Conservation (phyloP, 1,284 basidiomycete genomes). For the Malassezia equina region DNA sequence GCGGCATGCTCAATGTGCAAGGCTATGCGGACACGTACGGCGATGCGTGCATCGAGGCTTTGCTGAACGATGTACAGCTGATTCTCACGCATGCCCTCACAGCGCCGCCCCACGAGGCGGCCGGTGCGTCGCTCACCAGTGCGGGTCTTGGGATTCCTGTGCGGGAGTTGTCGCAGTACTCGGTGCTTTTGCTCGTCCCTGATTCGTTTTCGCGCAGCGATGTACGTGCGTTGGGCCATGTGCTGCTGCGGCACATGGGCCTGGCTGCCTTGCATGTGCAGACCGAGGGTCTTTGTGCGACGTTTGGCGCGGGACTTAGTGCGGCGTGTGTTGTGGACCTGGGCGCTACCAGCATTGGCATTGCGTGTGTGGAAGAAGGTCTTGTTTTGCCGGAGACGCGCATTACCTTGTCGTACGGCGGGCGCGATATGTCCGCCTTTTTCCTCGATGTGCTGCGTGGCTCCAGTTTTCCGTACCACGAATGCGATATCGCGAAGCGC, state of each 20-base stretch:
- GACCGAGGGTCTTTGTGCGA: constrained; percentile 71
- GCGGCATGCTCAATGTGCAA: constrained; percentile 35
- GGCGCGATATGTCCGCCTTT: constrained; percentile 84
- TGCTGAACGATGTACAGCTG: constrained; percentile 34
- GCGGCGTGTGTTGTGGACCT: constrained; percentile 92
- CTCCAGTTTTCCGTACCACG: constrained; percentile 78
- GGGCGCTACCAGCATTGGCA: constrained; percentile 70
- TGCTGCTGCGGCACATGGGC: constrained; percentile 70
- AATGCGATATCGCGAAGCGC: constrained; percentile 54
- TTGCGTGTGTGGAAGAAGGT: constrained; percentile 93
- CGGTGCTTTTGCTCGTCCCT: constrained; percentile 79
- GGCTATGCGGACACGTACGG: constrained; percentile 37
- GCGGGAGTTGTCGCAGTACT: constrained; percentile 51
- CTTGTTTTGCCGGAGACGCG: constrained; percentile 76
- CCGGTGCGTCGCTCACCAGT: constrained; percentile 20
- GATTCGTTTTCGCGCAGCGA: constrained; percentile 80
- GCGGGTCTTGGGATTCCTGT: constrained; percentile 38
- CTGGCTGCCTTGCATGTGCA: constrained; percentile 41
- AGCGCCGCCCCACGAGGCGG: constrained; percentile 24
- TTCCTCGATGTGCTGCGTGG: constrained; percentile 68
- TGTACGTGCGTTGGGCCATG: constrained; percentile 65
- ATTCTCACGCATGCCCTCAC: constrained; percentile 39
- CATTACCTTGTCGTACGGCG: constrained; percentile 75
- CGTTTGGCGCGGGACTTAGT: constrained; percentile 87
- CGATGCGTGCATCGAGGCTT: constrained; percentile 26